These are phyloP conservation scores for Claviceps monticola DNA, from an alignment of 2,329 filamentous ascomycete species.

Conservation along the genomic window DNA sequence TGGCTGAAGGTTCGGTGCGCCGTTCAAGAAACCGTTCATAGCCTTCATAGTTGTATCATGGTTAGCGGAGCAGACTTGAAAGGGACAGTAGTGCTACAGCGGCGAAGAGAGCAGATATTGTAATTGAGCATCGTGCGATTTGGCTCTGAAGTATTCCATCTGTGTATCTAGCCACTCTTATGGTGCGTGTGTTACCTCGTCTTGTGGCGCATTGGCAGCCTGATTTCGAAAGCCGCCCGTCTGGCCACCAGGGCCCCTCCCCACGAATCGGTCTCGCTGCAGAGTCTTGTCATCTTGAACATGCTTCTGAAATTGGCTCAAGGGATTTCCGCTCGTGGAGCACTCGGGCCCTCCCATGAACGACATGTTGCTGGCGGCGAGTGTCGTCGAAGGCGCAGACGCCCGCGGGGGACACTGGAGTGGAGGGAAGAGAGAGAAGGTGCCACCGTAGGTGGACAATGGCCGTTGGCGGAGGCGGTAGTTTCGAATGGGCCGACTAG, in stretches of 20 bases:
- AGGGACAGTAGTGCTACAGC: background rate
- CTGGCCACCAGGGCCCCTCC: slow-evolving; percentile 54
- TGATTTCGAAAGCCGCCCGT: slow-evolving; percentile 67
- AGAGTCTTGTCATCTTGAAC: slow-evolving; percentile 91
- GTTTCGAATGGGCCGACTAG: no score
- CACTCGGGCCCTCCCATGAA: slow-evolving; percentile 93
- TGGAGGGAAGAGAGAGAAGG: slow-evolving; percentile 7
- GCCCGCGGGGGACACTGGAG: background rate
- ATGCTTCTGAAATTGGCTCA: slow-evolving; percentile 96
- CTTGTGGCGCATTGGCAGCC: slow-evolving; percentile 54
- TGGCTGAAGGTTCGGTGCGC: slow-evolving; percentile 46
- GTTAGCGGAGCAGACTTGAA: background rate
- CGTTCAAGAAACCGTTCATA: slow-evolving; percentile 87
- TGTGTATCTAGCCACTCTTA: no score
- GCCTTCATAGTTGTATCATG: slow-evolving; percentile 39
- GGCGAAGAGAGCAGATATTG: background rate
- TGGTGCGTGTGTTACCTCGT: slow-evolving; percentile 39
- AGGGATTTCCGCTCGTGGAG: slow-evolving; percentile 87
- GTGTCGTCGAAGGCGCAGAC: background rate
- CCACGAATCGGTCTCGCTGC: slow-evolving; percentile 78
- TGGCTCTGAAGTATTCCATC: no score
- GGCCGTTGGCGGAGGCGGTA: no score
- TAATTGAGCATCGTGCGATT: no score
- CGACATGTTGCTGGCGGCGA: slow-evolving; percentile 50
- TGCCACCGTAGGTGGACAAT: no score